Evolutionary conservation across 2,329 filamentous ascomycete species (phyloP), one percentile per base, ranked within the genome.

Genomic region (Pestalotiopsis sp.): DNA sequence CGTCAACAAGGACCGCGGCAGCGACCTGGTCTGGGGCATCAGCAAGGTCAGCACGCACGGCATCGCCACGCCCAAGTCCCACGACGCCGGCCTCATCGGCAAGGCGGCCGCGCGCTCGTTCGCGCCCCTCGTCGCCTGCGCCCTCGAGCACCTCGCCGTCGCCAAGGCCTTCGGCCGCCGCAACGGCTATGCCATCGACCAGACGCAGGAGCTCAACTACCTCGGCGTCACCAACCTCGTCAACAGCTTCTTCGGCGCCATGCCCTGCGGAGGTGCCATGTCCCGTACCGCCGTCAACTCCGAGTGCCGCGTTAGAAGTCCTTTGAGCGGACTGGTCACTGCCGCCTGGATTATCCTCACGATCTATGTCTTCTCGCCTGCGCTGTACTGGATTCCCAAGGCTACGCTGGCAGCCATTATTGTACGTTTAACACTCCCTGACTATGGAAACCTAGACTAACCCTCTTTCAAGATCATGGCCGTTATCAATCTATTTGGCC

Each of bases 301-400:
- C 0, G 84, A 88, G 38, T 90, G 87, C 64, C 85, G 87, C 41
- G 90, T 91, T 73, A 86, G 85, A 70, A 89, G 87, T 5, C 90
- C 90, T 0, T 79, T 90, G 0, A 89, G 86, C 57, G 89, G 89
- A 4, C 72, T 89, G 25, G 81, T 92, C 66, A 90, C 90, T 0
- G 85, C 88, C 2, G 88, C 84, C 4, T 87, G 90, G 62, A 88
- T 92, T 20, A 79, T 92, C 7, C 76, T 91, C 1, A 88, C 85
- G 23, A 85, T 92, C 31, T 91, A 88, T 74, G 84, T 88, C 69
- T 84, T 91, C 49, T 86, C 86, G 0, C 86, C 85, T 0, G 86
- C 87, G 0, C 82, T 92, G 0, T 91, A 89, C 78, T 92, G 88
- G 88, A 88, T 92, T n/a, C 90, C 90, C 1, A 90, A 90, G 72